Conservation (phyloP, 345 rosid species). For the Hevea brasiliensis region DNA sequence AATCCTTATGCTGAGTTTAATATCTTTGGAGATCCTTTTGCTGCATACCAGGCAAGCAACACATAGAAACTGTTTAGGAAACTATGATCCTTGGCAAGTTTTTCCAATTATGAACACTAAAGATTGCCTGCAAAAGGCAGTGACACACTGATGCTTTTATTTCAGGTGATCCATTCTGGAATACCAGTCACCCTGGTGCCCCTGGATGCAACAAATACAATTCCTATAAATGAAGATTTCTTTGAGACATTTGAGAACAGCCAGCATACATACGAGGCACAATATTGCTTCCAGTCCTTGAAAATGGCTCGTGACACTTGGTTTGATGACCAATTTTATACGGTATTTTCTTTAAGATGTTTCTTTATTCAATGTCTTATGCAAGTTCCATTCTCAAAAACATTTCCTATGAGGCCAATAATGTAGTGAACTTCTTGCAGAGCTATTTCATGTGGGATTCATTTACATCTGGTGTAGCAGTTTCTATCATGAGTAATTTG, state of each 20-base stretch:
- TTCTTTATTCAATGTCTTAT: background rate
- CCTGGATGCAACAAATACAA: slow-evolving; percentile 88
- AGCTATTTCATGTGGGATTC: slow-evolving; percentile 97
- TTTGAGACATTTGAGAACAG: slow-evolving; percentile 55
- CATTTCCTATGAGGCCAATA: background rate
- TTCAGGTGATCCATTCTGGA: slow-evolving; percentile 87
- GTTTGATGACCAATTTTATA: slow-evolving; percentile 56
- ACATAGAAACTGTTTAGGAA: background rate
- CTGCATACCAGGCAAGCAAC: slow-evolving; percentile 69
- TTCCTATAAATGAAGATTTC: slow-evolving; percentile 57
- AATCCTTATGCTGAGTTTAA: slow-evolving; percentile 94
- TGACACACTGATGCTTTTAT: background rate
- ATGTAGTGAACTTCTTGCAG: slow-evolving; percentile 32
- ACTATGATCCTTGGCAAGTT: background rate
- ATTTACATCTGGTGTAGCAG: slow-evolving; percentile 75
- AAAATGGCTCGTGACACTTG: slow-evolving; percentile 74
- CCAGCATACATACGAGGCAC: slow-evolving; percentile 72
- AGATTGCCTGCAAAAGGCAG: background rate
- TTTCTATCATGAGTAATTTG: slow-evolving; percentile 61
- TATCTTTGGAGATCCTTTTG: slow-evolving; percentile 80
- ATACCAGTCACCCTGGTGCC: slow-evolving; percentile 79
- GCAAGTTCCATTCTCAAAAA: background rate
- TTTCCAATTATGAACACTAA: background rate
- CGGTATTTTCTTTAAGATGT: slow-evolving; percentile 36
- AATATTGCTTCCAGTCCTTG: slow-evolving; percentile 69